These are phyloP conservation scores for Coprinopsis cinerea DNA, from an alignment of 768 basidiomycete species.

Conservation along the genomic window DNA sequence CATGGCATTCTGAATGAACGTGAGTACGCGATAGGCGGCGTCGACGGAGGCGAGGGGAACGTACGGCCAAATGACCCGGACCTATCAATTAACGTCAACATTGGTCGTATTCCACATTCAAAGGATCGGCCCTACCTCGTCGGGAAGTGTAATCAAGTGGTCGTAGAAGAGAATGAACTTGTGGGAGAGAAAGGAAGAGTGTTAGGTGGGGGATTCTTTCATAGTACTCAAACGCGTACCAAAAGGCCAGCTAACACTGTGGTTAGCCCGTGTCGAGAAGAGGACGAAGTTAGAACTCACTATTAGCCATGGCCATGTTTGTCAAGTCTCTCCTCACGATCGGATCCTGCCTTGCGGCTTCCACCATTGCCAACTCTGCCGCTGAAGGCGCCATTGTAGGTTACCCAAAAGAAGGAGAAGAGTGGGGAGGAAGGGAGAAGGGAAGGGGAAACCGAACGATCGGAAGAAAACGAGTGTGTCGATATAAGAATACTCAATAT, in stretches of 20 bases:
- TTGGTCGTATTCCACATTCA: background rate
- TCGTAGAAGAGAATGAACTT: slow-evolving; percentile 2
- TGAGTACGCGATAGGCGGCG: too few relatives aligned
- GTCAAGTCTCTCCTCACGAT: background rate
- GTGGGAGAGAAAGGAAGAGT: background rate
- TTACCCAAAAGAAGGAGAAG: background rate
- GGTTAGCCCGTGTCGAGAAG: background rate
- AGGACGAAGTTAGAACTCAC: background rate
- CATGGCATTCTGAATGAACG: slow-evolving; percentile 18
- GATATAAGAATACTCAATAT: too few relatives aligned
- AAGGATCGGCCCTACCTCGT: background rate
- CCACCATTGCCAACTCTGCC: background rate
- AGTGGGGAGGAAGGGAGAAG: background rate
- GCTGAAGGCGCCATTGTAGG: background rate
- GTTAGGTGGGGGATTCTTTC: background rate
- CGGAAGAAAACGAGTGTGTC: background rate
- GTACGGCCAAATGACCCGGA: slow-evolving; percentile 1
- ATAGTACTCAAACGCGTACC: background rate
- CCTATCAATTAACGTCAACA: background rate
- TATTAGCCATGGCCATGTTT: background rate
- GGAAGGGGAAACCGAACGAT: background rate
- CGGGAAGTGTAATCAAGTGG: background rate
- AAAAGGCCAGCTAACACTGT: background rate
- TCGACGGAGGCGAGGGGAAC: background rate
- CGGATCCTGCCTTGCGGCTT: background rate